These are phyloP conservation scores for Polytrichum formosum DNA, from an alignment of 225 moss, liverwort and hornwort species.

Conservation along the genomic window DNA sequence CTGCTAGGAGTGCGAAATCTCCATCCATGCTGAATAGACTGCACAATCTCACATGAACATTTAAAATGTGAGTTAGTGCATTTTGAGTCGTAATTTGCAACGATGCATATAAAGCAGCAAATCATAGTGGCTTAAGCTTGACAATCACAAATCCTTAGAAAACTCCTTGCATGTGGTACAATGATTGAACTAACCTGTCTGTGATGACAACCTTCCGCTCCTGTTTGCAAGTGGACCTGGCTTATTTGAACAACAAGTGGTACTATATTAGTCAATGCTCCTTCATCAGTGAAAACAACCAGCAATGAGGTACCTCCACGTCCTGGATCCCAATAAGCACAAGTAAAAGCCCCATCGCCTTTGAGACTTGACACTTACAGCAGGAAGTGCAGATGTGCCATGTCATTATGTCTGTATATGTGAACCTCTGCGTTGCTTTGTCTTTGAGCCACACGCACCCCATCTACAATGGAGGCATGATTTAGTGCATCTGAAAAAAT, in stretches of 20 bases:
- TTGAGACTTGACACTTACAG: conserved; percentile 56
- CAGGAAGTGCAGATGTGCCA: conserved; percentile 79
- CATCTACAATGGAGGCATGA: conserved; percentile 98
- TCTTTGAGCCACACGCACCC: conserved; percentile 87
- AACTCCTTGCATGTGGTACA: conserved; percentile 1
- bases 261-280: conserved; percentile 2
- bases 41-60: conserved; percentile 22
- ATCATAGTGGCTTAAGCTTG: no score
- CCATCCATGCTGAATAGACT: conserved; percentile 99
- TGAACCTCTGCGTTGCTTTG: conserved; percentile 68
- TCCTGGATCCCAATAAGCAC: conserved; percentile 8
- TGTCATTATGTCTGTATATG: conserved; percentile 82
- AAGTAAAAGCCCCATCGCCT: conserved; percentile 7
- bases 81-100: no score
- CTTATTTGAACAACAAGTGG: conserved; percentile 9
- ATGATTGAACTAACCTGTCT: conserved; percentile 56
- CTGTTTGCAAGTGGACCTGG: conserved; percentile 67
- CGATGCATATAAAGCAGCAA: no score
- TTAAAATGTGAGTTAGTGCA: no score
- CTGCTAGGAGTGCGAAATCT: conserved; percentile 77
- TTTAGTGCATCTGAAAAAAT: conserved; percentile 93
- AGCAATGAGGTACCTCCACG: neutral
- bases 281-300: conserved; percentile 5
- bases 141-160: neutral
- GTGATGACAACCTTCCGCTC: conserved; percentile 89